phyloP scores from a whole-genome alignment of 2,329 filamentous ascomycete species.

The Botrytis byssoidea region DNA sequence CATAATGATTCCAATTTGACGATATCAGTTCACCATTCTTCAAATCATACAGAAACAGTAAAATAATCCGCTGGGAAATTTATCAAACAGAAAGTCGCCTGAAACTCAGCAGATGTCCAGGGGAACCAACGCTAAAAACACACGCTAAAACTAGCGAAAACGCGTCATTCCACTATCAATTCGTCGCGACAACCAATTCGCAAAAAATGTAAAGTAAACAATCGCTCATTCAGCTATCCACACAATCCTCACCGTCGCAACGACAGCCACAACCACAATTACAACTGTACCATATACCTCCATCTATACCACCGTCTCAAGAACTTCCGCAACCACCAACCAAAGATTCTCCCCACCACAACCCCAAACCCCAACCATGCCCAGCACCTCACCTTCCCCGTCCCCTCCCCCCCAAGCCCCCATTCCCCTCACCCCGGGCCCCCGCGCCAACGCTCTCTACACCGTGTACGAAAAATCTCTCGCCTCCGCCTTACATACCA shows the following conservation, averaged over 20 bases:
- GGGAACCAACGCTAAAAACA: not conserved
- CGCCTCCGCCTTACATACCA: slow-evolving; percentile 52
- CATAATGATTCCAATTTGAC: not conserved
- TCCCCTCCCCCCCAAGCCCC: slow-evolving; percentile 30
- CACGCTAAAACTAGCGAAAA: not conserved
- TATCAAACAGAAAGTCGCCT: not conserved
- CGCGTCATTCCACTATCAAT: slow-evolving; percentile 1
- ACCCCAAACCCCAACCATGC: not conserved
- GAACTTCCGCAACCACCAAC: not conserved
- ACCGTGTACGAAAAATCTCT: slow-evolving; percentile 54
- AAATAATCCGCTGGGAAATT: fast-evolving
- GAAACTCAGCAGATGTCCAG: not conserved
- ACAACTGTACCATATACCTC: not conserved
- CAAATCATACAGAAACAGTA: not conserved
- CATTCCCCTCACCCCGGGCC: slow-evolving; percentile 47
- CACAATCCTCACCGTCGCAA: not conserved
- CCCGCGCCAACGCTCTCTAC: slow-evolving; percentile 55
- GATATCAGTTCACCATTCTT: fast-evolving
- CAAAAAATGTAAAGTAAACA: slow-evolving; percentile 5
- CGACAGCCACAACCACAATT: not conserved
- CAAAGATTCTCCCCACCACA: not conserved
- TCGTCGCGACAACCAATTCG: slow-evolving; percentile 8
- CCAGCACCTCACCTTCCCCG: not conserved
- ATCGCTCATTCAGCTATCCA: not conserved
- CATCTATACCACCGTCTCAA: not conserved